Evolutionary conservation across 139 green algal genomes (phyloP).

Genomic region (Edaphochlamys debaryana): DNA sequence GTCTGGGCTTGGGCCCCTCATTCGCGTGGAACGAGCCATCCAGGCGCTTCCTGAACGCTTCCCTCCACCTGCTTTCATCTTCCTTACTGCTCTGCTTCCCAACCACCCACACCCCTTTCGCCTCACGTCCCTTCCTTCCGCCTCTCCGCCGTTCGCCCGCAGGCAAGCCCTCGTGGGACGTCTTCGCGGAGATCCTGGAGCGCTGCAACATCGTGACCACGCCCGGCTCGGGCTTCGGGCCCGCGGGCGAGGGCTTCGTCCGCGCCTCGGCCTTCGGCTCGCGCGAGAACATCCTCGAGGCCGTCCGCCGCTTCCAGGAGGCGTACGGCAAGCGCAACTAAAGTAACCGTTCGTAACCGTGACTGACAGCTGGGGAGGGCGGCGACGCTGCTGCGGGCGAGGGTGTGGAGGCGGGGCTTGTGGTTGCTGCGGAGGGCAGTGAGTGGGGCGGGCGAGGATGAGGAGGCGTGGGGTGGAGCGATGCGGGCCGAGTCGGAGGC

Average conservation of each 20-base stretch:
- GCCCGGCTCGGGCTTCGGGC: slow-evolving; percentile 95
- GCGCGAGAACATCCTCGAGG: slow-evolving; percentile 85
- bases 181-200: slow-evolving; percentile 96
- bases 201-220: slow-evolving; percentile 98
- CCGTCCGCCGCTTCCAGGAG: slow-evolving; percentile 80
- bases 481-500: too few species aligned
- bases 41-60: too few species aligned
- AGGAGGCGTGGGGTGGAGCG: too few species aligned
- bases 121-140: neutral
- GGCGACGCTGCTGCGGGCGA: too few species aligned
- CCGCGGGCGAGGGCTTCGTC: slow-evolving; percentile 97
- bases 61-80: too few species aligned
- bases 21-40: too few species aligned
- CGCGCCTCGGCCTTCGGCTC: slow-evolving; percentile 93
- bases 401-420: too few species aligned
- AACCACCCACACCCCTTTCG: neutral
- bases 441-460: too few species aligned
- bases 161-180: slow-evolving; percentile 78
- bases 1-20: neutral
- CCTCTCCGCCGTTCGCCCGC: neutral
- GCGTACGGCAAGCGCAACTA: slow-evolving; percentile 65
- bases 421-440: too few species aligned
- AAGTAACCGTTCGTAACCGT: too few species aligned
- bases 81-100: too few species aligned
- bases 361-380: neutral